These are phyloP conservation scores for Candida fluviatilis DNA, from an alignment of 805 yeast genomes.

Conservation along the genomic window DNA sequence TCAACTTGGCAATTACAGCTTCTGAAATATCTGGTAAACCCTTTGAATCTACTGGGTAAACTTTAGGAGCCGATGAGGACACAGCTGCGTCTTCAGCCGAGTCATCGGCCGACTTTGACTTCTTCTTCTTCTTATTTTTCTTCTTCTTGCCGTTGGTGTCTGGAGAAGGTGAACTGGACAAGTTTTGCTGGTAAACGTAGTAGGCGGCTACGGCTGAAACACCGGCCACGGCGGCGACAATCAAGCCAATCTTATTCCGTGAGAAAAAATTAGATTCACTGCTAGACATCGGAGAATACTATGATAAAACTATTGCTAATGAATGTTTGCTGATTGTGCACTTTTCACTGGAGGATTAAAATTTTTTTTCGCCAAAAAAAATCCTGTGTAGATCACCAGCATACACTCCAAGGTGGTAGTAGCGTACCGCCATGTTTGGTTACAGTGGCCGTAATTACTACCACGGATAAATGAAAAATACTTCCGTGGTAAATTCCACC, in stretches of 20 bases:
- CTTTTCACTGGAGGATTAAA: conserved; percentile 6
- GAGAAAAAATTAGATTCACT: conserved; percentile 36
- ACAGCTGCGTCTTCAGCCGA: conserved; percentile 24
- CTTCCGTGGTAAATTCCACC: not conserved
- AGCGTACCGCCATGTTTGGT: not conserved
- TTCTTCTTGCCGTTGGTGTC: conserved; percentile 29
- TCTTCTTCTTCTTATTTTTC: conserved; percentile 46
- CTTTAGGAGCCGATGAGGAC: conserved; percentile 14
- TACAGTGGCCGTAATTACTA: not conserved
- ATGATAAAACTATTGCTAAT: too few relatives aligned
- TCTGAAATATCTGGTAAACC: conserved; percentile 59
- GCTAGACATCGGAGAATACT: conserved; percentile 12
- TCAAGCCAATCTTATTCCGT: conserved; percentile 58
- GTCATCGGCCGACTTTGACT: conserved; percentile 13
- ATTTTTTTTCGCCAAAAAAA: not conserved
- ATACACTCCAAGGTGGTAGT: not conserved
- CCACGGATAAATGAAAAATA: not conserved
- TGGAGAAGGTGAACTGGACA: conserved; percentile 10
- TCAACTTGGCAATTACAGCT: conserved; percentile 41
- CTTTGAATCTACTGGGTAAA: conserved; percentile 49
- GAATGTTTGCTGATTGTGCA: not conserved
- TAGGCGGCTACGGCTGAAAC: conserved; percentile 63
- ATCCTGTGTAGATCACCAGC: not conserved
- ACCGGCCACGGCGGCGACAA: conserved; percentile 60
- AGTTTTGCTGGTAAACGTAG: conserved; percentile 38